Base-by-base conservation (phyloP, 148 eudicot genomes). In the Camellia japonica region DNA sequence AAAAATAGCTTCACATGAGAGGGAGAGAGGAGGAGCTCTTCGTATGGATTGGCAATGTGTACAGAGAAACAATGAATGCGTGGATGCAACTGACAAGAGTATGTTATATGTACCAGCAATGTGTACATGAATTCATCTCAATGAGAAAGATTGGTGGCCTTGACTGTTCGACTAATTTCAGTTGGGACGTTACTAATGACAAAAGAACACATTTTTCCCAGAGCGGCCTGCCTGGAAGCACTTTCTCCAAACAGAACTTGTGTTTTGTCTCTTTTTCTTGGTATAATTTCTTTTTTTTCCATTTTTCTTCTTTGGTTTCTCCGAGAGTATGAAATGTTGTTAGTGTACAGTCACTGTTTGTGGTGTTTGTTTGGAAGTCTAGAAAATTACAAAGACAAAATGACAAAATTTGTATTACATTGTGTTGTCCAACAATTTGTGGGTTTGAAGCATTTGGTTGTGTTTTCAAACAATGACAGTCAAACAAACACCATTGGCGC, bases 401-500 rank as follows among this genome's bases (percentile, higher is more conserved):
- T 51, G 55, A 9, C 30, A 49, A 51, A 71, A 14, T 10, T 49
- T 4, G 74, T 71, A 43, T 69, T 69, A 46, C 54, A 10, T 44
- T 30, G 30, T 30, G 30, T 30, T 30, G 30, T 30, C 30, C 30
- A 30, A 30, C 30, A 30, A 30, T 30, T 30, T 30, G 30, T 30
- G 30, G 30, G 30, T 30, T 23, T 30, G 30, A 30, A 30, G 30
- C 30, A 30, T 30, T 30, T 30, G 30, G 30, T 30, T 30, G 30
- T 30, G 30, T 30, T 30, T 30, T 23, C 23, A 23, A 23, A 23
- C 23, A 23, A 23, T 23, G 23, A 23, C 30, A 0, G 30, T 23
- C 30, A 23, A 23, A 23, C 30, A 23, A 23, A 23, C 78, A 87
- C 92, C 94, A 88, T 62, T 86, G 90, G 69, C 88, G 84, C 60